Base-by-base conservation (phyloP, 164 flowering plant species). In the Protea cynaroides region DNA sequence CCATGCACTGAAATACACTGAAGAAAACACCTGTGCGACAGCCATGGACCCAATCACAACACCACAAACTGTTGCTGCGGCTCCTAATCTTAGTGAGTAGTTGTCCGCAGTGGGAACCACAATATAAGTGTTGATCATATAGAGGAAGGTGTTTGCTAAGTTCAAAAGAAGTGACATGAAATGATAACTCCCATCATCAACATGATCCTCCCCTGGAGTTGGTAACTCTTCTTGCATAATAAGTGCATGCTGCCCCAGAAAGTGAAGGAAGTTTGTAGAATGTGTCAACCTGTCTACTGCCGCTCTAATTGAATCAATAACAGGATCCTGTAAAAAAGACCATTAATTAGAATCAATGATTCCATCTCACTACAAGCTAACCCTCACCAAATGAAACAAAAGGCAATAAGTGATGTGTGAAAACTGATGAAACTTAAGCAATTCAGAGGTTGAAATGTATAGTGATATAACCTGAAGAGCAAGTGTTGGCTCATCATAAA, bases 1-100 rank as follows among this genome's bases (percentile, higher is more conserved):
- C 87, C 87, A 83, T 54, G 87, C 87, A 66, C 87, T 83, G 51
- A 81, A 83, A 72, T 83, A 83, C 19, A 83, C 87, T 15, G 87
- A 81, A 58, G 85, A 79, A 62, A 81, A 78, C 66, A 83, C 76
- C 69, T 83, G 87, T 9, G 87, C 83, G 56, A 83, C 82, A 38
- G 87, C 87, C 87, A 83, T 83, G 23, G 85, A 71, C 65, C 87
- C 87, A 71, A 83, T 81, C 44, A 83, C 74, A 49, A 71, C 79
- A 54, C 85, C 87, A 83, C 87, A 83, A 62, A 81, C 80, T 67
- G 85, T 81, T 59, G 85, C 81, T 19, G 87, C 82, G 50, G 85
- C 87, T 74, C 87, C 87, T 66, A 83, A 85, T 55, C 82, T 81
- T 65, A 80, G 24, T 8, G 87, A 72, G 65, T 83, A 83, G 71